These are phyloP conservation scores for Coemansia sp. DNA, from an alignment of 192 early-diverging fungal genomes.

Conservation along the genomic window DNA sequence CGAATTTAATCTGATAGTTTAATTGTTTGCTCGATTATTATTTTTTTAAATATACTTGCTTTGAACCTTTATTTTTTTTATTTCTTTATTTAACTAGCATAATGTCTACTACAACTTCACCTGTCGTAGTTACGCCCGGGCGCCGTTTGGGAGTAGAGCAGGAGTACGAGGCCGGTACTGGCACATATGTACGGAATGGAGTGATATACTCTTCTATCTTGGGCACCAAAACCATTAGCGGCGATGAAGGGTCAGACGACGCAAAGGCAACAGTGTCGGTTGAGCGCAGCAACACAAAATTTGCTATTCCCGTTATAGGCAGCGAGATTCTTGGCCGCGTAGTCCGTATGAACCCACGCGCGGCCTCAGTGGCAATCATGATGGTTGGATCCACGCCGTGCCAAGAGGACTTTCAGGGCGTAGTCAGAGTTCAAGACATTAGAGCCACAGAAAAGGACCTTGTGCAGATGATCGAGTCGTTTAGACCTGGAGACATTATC, in stretches of 20 bases:
- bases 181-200: slow-evolving; percentile 74
- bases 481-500: slow-evolving; percentile 94
- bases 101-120: slow-evolving; percentile 15
- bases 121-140: slow-evolving; percentile 71
- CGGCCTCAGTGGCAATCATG: slow-evolving; percentile 90
- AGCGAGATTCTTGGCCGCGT: slow-evolving; percentile 84
- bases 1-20: not conserved
- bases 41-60: no score
- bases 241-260: slow-evolving; percentile 5
- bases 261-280: slow-evolving; percentile 59
- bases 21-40: not conserved
- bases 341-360: slow-evolving; percentile 85
- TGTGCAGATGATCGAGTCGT: slow-evolving; percentile 88
- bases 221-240: slow-evolving; percentile 36
- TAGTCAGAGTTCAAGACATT: slow-evolving; percentile 92
- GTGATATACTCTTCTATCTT: slow-evolving; percentile 68
- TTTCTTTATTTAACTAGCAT: not conserved
- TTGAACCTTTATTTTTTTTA: not conserved
- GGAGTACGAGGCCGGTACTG: slow-evolving; percentile 69
- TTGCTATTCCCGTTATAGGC: slow-evolving; percentile 76
- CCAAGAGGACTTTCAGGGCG: slow-evolving; percentile 88
- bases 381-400: slow-evolving; percentile 81
- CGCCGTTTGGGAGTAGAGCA: slow-evolving; percentile 71
- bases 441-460: slow-evolving; percentile 94
- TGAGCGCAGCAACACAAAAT: slow-evolving; percentile 66